Evolutionary conservation across 2,329 filamentous ascomycete species (phyloP).

Genomic region (Nannizzia gypsea): DNA sequence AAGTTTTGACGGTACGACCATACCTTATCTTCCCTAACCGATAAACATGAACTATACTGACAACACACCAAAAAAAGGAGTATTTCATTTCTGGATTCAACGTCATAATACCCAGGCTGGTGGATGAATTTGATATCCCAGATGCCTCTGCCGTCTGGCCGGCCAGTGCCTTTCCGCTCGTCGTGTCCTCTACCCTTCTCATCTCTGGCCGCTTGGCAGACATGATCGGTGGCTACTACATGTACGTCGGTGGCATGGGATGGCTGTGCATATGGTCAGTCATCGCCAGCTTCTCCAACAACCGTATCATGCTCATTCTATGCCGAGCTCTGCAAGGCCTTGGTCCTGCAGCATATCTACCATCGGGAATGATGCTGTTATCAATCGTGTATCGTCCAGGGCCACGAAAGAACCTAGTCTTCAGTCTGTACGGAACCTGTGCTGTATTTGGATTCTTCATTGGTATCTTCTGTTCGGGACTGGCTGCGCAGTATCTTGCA

Average conservation of each 20-base stretch:
- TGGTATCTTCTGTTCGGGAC: conserved; percentile 54
- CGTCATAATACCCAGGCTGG: conserved; percentile 54
- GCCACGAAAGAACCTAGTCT: conserved; percentile 56
- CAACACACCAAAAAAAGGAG: conserved; percentile 42
- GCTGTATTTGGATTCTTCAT: conserved; percentile 39
- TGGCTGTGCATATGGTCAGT: conserved; percentile 60
- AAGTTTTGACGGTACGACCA: conserved; percentile 46
- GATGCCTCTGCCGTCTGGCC: conserved; percentile 49
- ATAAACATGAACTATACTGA: conserved; percentile 1
- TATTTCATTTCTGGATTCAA: conserved; percentile 68
- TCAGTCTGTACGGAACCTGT: conserved; percentile 46
- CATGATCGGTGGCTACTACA: conserved; percentile 51
- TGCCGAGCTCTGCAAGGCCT: conserved; percentile 64
- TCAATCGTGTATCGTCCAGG: conserved; percentile 55
- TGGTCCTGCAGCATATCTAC: conserved; percentile 59
- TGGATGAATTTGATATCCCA: conserved; percentile 52
- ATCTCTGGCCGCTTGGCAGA: conserved; percentile 47
- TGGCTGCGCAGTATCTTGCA: conserved; percentile 42
- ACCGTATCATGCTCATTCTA: conserved; percentile 58
- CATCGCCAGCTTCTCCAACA: conserved; percentile 56
- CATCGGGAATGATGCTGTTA: conserved; percentile 55
- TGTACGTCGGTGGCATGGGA: conserved; percentile 50
- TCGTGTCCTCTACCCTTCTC: conserved; percentile 38
- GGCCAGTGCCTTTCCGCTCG: conserved; percentile 41
- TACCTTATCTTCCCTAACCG: not conserved